phyloP scores from a whole-genome alignment of 2,329 filamentous ascomycete species.

The Colletotrichum abscissum region DNA sequence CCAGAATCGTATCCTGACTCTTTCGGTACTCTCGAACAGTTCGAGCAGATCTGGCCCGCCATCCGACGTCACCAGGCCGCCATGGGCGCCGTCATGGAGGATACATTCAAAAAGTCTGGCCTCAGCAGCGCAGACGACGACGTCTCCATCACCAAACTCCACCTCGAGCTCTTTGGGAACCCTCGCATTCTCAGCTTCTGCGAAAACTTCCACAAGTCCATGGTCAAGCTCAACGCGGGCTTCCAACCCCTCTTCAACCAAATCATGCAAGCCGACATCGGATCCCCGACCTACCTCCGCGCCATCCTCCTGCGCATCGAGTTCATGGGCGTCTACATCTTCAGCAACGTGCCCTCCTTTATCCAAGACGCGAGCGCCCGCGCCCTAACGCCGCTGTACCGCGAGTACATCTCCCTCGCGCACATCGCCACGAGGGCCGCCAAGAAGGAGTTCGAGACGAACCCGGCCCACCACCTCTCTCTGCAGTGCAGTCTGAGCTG shows the following conservation, averaged over 20 bases:
- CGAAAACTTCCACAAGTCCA: constrained; percentile 14
- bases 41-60: constrained; percentile 38
- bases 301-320: constrained; percentile 48
- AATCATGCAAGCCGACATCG: constrained; percentile 41
- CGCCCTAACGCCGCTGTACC: constrained; percentile 42
- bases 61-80: constrained; percentile 32
- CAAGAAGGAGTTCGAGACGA: constrained; percentile 26
- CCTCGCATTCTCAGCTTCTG: constrained; percentile 37
- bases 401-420: constrained; percentile 47
- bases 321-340: constrained; percentile 41
- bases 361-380: constrained; percentile 37
- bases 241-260: constrained; percentile 48
- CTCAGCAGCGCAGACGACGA: constrained; percentile 26
- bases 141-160: constrained; percentile 33
- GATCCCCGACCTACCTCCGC: constrained; percentile 42
- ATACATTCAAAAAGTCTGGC: constrained; percentile 35
- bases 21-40: constrained; percentile 41
- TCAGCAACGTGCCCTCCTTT: constrained; percentile 43
- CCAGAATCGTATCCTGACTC: constrained; percentile 35
- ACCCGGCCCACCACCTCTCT: constrained; percentile 41
- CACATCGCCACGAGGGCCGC: constrained; percentile 40
- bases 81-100: constrained; percentile 37
- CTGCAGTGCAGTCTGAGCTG: constrained; percentile 45
- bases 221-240: constrained; percentile 40
- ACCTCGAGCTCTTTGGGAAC: constrained; percentile 33